Base-by-base conservation (phyloP, 75 land plant genomes). In the Pinus tabuliformis region DNA sequence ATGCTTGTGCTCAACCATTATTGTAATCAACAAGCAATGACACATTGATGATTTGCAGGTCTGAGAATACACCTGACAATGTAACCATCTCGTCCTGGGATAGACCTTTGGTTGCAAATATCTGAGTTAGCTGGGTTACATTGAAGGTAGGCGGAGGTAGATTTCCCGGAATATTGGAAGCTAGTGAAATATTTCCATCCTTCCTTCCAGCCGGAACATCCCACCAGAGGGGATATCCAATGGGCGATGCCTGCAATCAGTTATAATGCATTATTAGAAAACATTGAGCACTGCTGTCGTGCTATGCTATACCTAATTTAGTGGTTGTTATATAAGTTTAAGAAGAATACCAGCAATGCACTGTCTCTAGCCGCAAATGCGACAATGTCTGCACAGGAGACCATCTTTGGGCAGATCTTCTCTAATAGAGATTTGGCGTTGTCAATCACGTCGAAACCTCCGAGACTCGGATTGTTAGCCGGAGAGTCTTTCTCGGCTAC, bases 121-220 rank as follows among this genome's bases (percentile, higher is more conserved):
- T 77, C 15, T 73, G 68, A 52, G 87, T 72, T 60, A 91, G 83
- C 42, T 83, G 62, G 72, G 79, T 76, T 4, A 88, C 57, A 57
- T 76, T 88, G 66, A 78, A 79, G 70, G 75, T 63, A 33, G 92
- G 81, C 2, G 63, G 21, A 7, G 95, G 95, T 18, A 92, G 80
- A 63, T 88, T 86, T 57, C 78, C 68, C 16, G 6, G n/a, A 15
- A 83, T 87, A 39, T 78, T 76, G 36, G 77, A 33, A 15, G 84
- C 87, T 73, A 54, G 49, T 72, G 95, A 88, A 42, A 86, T 71
- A 37, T 62, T 74, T 15, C 93, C 93, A 64, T 93, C 95, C 73
- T 86, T 83, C 28, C 95, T 79, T 1, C 95, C 95, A 77, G 83
- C 77, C 79, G 84, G 22, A 52, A 88, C 77, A 78, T 78, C 7